Evolutionary conservation across 2,329 filamentous ascomycete species (phyloP), one percentile per base, ranked within the genome.

Genomic region (Corynespora cassiicola): DNA sequence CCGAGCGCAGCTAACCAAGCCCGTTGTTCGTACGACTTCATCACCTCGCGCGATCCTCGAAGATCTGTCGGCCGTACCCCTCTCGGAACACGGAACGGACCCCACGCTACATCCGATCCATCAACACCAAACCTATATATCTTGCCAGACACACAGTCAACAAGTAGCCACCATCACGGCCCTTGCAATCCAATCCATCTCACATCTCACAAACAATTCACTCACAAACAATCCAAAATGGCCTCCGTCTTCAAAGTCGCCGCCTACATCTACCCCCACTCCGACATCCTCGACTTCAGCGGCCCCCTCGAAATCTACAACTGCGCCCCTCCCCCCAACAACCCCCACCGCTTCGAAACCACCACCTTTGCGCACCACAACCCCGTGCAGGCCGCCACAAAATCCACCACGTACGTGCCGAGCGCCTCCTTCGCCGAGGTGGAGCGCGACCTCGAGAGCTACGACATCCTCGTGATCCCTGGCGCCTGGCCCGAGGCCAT

Each of bases 261-360:
- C 12, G 55, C 70, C 1, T 53, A 73, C 16, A 45, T 74, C 16
- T 72, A 68, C 48, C 48, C 57, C 3, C 48, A 58, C 8, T 66
- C 58, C 17, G 70, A 73, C 39, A 60, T 73, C 32, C 65, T 73
- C 31, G 71, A 73, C 54, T 72, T 72, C 40, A 54, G 58, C 16
- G 70, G 66, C 1, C 70, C 70, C 3, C 47, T 64, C 16, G 69
- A 73, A 40, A 56, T 72, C 22, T 58, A 69, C 38, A 57, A 54
- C 21, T 59, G 53, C 38, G 56, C 56, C 20, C 50, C 51, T 11
- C 59, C 64, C 11, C 39, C 51, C 12, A 56, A 54, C 9, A 45
- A 47, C 7, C 47, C 54, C 7, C 42, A 35, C 9, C 45, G 58
- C 24, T 74, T 73, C 50, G 36, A 45, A 1, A 54, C 64, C 12